A percentile compares a stretch with the other conserved stretches of the same genome.
Evolutionary conservation across 495 filamentous ascomycete species (phyloP).

Genomic region (Aspergillus bertholletiae): DNA sequence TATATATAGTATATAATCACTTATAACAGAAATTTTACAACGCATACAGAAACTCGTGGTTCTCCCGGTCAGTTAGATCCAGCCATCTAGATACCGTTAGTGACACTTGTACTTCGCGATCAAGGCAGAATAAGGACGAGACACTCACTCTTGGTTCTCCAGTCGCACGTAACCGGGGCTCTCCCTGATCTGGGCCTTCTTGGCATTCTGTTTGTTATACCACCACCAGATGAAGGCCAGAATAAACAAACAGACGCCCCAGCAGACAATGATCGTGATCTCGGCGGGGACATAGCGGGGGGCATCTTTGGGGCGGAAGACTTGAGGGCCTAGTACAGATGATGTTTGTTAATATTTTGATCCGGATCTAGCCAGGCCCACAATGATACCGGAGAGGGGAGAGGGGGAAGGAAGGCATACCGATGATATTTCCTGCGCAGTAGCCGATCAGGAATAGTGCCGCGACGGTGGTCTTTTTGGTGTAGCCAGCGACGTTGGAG

Average conservation of each 20-base stretch:
- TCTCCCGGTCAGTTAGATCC: constrained; percentile 23
- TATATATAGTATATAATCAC: constrained; percentile 32
- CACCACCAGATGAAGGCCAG: constrained; percentile 61
- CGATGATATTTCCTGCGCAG: constrained; percentile 58
- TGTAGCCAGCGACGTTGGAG: constrained; percentile 68
- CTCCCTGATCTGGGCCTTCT: constrained; percentile 52
- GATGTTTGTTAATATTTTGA: background rate
- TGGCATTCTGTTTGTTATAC: constrained; percentile 56
- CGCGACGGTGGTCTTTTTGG: constrained; percentile 71
- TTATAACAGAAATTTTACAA: constrained; percentile 13
- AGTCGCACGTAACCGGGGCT: constrained; percentile 58
- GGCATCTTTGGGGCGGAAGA: constrained; percentile 55
- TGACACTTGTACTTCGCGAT: too few species aligned
- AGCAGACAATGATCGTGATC: constrained; percentile 66
- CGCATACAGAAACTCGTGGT: constrained; percentile 39
- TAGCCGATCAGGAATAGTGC: constrained; percentile 68
- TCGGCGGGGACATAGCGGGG: constrained; percentile 65
- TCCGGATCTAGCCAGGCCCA: constrained; percentile 4
- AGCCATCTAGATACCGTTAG: constrained; percentile 2
- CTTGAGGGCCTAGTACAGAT: constrained; percentile 48
- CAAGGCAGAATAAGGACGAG: constrained; percentile 7
- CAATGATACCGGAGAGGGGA: too few species aligned
- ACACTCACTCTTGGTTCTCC: constrained; percentile 60
- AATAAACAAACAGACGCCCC: constrained; percentile 50
- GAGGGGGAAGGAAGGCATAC: too few species aligned